Base-by-base conservation (phyloP, 169 alveolate genomes). In the Cryptosporidium xiaoi region DNA sequence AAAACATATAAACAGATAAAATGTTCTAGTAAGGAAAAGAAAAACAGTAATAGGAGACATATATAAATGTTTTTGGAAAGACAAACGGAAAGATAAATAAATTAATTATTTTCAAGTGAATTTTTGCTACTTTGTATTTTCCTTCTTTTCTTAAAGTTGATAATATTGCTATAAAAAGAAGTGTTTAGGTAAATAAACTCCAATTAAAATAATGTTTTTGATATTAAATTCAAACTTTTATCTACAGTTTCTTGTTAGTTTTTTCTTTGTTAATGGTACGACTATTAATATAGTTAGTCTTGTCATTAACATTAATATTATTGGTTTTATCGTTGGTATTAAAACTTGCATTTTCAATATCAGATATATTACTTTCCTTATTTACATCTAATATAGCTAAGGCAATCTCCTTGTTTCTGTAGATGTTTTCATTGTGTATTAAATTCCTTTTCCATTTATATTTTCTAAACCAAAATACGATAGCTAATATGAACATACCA, bases 331-430 rank as follows among this genome's bases (percentile, higher is more conserved):
- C 20, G 46, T 44, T 66, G 29, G 84, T 50, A n/a, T 13, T 27
- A 18, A 66, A 71, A 44, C 87, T 77, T 33, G 87, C 87, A 36
- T 68, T 77, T 27, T 77, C 87, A 18, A 77, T 20, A 62, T 77
- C 87, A 60, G 62, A 77, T 20, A 77, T 10, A 16, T 53, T 31
- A 16, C 24, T 56, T 36, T 46, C 58, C 4, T 53, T 56, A 24
- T 77, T 77, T n/a, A 77, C 64, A 62, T 77, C 87, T 24, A 77
- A 31, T 58, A 77, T 77, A 7, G 87, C 87, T 6, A 77, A 44
- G 7, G 87, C 64, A 44, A 58, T 33, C 33, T 69, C 20, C 12
- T 69, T 51, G 15, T 24, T 29, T 5, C 13, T 6, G 6, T 8
- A 1, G 3, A 0, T 66, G 53, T 56, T 69, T 51, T 44, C 31